phyloP scores from a whole-genome alignment of 352 stramenopile species.

The Globisporangium okanoganense region DNA sequence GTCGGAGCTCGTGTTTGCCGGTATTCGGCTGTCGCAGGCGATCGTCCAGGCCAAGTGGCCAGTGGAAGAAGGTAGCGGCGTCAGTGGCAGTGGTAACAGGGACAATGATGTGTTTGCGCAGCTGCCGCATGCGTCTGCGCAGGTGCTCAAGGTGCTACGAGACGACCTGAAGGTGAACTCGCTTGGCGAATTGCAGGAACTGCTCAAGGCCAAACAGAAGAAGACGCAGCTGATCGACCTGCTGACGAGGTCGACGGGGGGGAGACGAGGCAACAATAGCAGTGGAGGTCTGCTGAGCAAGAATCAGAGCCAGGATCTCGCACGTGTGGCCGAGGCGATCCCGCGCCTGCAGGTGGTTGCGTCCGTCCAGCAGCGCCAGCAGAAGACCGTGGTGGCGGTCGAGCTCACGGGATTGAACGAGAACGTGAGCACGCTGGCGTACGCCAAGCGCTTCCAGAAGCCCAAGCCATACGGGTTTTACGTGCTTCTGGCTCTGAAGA shows the following conservation, averaged over 20 bases:
- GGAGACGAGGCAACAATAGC: slow-evolving; percentile 6
- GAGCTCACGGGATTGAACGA: slow-evolving; percentile 34
- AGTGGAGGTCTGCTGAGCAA: slow-evolving; percentile 17
- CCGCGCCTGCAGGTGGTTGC: slow-evolving; percentile 35
- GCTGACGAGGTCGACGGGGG: slow-evolving; percentile 24
- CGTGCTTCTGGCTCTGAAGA: slow-evolving; percentile 39
- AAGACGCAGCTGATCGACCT: slow-evolving; percentile 32
- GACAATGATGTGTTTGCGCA: slow-evolving; percentile 31
- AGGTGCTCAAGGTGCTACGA: slow-evolving; percentile 26
- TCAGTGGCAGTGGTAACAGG: background rate
- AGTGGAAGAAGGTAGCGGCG: slow-evolving; percentile 10
- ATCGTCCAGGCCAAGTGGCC: slow-evolving; percentile 58
- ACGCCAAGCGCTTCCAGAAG: slow-evolving; percentile 49
- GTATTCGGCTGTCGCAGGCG: slow-evolving; percentile 49
- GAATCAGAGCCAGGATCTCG: slow-evolving; percentile 39
- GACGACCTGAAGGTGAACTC: slow-evolving; percentile 24
- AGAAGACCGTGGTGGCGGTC: slow-evolving; percentile 27
- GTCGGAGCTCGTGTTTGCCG: slow-evolving; percentile 42
- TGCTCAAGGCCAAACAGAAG: slow-evolving; percentile 23
- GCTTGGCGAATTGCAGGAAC: slow-evolving; percentile 32
- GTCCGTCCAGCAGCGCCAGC: slow-evolving; percentile 19
- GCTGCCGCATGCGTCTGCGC: slow-evolving; percentile 36
- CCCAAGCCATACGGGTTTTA: slow-evolving; percentile 73
- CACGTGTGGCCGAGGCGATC: slow-evolving; percentile 37
- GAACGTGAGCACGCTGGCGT: slow-evolving; percentile 24